These are phyloP conservation scores for rapeseed (Brassica napus) DNA, from an alignment of 345 rosid species.

Conservation along the genomic window DNA sequence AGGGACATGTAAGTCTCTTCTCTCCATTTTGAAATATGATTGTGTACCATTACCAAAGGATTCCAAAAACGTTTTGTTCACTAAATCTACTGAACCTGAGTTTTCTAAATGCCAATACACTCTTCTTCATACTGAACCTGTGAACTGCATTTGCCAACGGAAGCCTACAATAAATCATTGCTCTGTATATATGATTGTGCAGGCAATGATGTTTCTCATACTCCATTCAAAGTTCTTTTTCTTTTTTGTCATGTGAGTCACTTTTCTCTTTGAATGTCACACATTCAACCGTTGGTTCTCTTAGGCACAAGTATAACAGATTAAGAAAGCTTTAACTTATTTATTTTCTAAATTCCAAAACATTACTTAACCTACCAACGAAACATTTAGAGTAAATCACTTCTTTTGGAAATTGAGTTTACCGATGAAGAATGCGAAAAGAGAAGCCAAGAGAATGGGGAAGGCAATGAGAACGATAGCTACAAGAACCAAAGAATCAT, in stretches of 20 bases:
- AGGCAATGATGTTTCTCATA: neutral
- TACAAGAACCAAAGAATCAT: conserved; percentile 12
- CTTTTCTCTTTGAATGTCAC: neutral
- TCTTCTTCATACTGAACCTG: neutral
- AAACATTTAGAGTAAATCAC: neutral
- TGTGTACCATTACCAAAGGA: no score
- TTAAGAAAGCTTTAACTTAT: neutral
- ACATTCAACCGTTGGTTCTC: neutral
- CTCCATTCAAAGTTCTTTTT: conserved; percentile 5
- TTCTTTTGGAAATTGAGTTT: conserved; percentile 35
- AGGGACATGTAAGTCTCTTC: conserved; percentile 43
- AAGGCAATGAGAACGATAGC: conserved; percentile 16
- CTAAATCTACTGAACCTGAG: no score
- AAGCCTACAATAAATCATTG: neutral
- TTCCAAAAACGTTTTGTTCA: no score
- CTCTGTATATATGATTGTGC: conserved; percentile 1
- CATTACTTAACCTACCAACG: neutral
- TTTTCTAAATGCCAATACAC: neutral
- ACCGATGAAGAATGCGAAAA: conserved; percentile 29
- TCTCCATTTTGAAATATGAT: neutral
- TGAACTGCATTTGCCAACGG: neutral
- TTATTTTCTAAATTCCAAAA: neutral
- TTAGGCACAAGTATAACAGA: neutral
- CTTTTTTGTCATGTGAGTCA: neutral
- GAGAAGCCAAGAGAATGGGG: conserved; percentile 30